Conservation (phyloP, 1,284 basidiomycete species). For the Sporisorium scitamineum region DNA sequence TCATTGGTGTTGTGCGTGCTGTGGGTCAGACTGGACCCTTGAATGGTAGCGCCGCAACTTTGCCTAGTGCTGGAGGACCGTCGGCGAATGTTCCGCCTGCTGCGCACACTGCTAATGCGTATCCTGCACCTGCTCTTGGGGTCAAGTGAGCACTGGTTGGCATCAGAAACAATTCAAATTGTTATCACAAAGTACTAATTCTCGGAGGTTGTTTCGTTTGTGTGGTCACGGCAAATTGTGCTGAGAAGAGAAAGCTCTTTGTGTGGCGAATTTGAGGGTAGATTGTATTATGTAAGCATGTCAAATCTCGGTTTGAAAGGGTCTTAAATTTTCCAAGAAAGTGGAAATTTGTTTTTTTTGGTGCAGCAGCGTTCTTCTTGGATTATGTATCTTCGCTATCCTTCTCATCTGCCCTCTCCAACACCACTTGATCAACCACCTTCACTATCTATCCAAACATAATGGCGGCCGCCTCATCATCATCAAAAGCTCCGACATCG, state of each 20-base stretch:
- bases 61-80: neutral
- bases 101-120: constrained; percentile 11
- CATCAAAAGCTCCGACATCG: constrained; percentile 12
- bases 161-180: neutral
- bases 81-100: constrained; percentile 26
- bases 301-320: constrained; percentile 15
- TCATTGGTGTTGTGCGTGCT: constrained; percentile 62
- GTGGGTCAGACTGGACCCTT: constrained; percentile 56
- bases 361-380: constrained; percentile 11
- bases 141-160: constrained; percentile 19
- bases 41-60: constrained; percentile 1
- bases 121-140: constrained; percentile 32
- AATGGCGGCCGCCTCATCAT: constrained; percentile 7
- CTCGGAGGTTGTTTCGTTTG: neutral
- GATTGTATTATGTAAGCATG: constrained; percentile 23
- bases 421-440: neutral
- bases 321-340: constrained; percentile 19
- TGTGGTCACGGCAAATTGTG: too few relatives aligned
- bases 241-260: too few relatives aligned
- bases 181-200: neutral
- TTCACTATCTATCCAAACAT: neutral
- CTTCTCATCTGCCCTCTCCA: neutral
- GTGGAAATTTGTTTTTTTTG: constrained; percentile 26
- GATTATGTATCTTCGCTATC: neutral
- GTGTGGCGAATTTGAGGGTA: too few relatives aligned